These are phyloP conservation scores for Kazachstania kunashirensis DNA, from an alignment of 805 yeast genomes.

Conservation along the genomic window DNA sequence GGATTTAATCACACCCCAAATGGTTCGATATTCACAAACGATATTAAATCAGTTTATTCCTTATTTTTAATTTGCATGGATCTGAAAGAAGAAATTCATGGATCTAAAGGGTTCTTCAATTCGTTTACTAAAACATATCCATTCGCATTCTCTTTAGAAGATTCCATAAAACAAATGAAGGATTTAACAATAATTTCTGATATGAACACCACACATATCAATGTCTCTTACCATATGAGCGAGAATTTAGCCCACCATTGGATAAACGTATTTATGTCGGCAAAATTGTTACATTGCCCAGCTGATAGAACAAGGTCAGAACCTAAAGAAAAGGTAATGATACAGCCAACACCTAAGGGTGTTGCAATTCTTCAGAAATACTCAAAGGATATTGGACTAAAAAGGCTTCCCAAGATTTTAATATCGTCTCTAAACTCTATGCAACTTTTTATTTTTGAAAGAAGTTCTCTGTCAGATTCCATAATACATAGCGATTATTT, in stretches of 20 bases:
- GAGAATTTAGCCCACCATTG: constrained; percentile 40
- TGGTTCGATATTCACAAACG: constrained; percentile 46
- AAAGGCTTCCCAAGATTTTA: constrained; percentile 39
- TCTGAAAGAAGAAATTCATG: constrained; percentile 23
- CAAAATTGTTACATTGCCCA: constrained; percentile 65
- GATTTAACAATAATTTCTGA: constrained; percentile 40
- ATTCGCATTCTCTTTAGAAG: constrained; percentile 42
- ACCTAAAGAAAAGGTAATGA: constrained; percentile 34
- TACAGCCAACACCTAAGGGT: constrained; percentile 92
- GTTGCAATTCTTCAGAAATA: constrained; percentile 57
- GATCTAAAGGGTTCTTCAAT: constrained; percentile 19
- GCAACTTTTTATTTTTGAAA: constrained; percentile 58
- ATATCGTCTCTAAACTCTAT: constrained; percentile 56
- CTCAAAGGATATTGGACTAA: constrained; percentile 47
- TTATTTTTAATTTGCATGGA: constrained; percentile 38
- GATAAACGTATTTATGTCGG: constrained; percentile 44
- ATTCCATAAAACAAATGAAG: constrained; percentile 46
- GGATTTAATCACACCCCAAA: constrained; percentile 41
- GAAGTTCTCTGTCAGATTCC: constrained; percentile 48
- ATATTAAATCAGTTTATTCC: constrained; percentile 52
- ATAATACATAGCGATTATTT: constrained; percentile 55
- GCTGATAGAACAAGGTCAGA: constrained; percentile 53
- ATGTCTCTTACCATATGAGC: constrained; percentile 46
- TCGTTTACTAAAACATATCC: constrained; percentile 34
- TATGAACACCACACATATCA: constrained; percentile 41